These are phyloP conservation scores for Volvox carteri DNA, from an alignment of 163 green algal species.

Conservation along the genomic window DNA sequence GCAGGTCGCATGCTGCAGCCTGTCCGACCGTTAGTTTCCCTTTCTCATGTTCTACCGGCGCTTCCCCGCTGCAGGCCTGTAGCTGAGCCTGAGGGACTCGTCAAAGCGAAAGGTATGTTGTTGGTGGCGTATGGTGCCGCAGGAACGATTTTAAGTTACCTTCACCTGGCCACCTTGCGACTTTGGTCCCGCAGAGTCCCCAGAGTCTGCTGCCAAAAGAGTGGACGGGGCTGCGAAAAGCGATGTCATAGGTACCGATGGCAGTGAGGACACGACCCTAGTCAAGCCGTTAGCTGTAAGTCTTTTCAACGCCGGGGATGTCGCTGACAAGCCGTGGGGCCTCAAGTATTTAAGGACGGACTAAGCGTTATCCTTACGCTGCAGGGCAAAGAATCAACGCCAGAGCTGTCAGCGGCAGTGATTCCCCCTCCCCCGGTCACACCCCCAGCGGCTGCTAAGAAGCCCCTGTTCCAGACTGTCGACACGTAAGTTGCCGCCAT, in stretches of 20 bases:
- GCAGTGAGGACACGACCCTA: neutral
- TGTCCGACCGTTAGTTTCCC: neutral
- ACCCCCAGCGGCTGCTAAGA: neutral
- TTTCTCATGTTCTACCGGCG: neutral
- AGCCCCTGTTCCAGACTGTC: slow-evolving; percentile 12
- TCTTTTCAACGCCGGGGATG: too few species aligned
- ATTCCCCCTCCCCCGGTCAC: slow-evolving; percentile 10
- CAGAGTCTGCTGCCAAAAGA: neutral
- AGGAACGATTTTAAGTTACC: too few species aligned
- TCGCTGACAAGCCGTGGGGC: too few species aligned
- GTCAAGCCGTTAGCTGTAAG: neutral
- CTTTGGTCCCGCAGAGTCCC: slow-evolving; percentile 3
- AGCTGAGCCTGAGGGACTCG: neutral
- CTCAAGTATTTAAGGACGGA: too few species aligned
- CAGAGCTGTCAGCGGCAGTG: neutral
- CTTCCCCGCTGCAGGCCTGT: neutral
- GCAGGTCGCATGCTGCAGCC: neutral
- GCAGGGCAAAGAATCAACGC: too few species aligned
- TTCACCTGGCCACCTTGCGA: too few species aligned
- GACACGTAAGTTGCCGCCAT: slow-evolving; percentile 4
- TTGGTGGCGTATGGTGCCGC: too few species aligned
- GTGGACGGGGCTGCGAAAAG: neutral
- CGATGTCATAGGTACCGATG: neutral
- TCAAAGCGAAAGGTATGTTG: slow-evolving; percentile 1
- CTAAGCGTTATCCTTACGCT: too few species aligned